Base-by-base conservation (phyloP, 78 protist genomes). In the Polysphondylium violaceum region DNA sequence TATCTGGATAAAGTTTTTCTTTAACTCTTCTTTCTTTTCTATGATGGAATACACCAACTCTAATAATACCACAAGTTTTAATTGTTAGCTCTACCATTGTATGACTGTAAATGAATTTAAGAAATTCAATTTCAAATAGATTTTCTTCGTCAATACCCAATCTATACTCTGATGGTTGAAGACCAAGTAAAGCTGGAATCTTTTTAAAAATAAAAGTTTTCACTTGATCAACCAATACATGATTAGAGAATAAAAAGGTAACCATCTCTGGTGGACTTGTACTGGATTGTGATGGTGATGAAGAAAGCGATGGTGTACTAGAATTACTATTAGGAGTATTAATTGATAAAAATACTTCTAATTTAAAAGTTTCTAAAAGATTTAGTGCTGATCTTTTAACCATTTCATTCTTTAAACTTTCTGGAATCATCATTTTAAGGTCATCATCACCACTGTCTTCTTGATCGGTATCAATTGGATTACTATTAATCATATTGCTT, bases 61-160 rank as follows among this genome's bases (percentile, higher is more conserved):
- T 67, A 2, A 83, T 79, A 33, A 83, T 83, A 59, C 91, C 91
- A 59, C 78, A 69, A 1, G 71, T 68, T 8, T 69, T 83, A 31
- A 83, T 56, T 11, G 78, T 50, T 33, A 69, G 29, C 23, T 83
- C 91, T 8, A 83, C 65, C 55, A 83, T 67, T 0, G 91, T 83
- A n/a, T 83, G 61, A 38, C 50, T 36, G 19, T 69, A 83, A n/a
- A 83, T 69, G 29, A 83, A 83, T 40, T 83, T 83, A 4, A 83
- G 58, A 51, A 83, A 83, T n/a, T 83, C 91, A 1, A 83, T 64
- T n/a, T 83, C 91, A 47, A 83, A 69, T 0, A 83, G 17, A 31
- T 58, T 83, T 40, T 83, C 91, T 35, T 83, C 91, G 29, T 83
- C 91, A 16, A 83, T 41, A 69, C 91, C 91, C 21, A 83, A 69